phyloP scores from a whole-genome alignment of 306 rosid species.

The Chamaecrista fasciculata region DNA sequence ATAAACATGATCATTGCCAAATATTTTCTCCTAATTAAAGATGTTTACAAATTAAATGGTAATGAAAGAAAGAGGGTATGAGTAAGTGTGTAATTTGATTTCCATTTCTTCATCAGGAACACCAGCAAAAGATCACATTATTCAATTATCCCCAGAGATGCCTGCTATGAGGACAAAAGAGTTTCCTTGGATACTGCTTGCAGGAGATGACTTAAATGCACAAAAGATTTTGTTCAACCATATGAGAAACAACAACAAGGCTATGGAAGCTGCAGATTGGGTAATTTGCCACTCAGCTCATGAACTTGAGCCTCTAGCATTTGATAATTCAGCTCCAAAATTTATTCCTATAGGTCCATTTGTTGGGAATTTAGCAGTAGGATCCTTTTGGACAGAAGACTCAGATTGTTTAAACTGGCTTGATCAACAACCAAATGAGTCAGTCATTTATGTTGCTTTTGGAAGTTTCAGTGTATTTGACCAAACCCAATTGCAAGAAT shows the following conservation, averaged over 20 bases:
- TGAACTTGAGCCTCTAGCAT: slow-evolving; percentile 34
- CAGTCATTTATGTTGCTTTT: slow-evolving; percentile 44
- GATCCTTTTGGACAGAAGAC: slow-evolving; percentile 37
- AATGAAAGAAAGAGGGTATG: too few relatives aligned
- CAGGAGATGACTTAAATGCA: background rate
- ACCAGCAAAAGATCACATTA: slow-evolving; percentile 13
- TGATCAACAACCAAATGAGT: slow-evolving; percentile 19
- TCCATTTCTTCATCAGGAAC: too few relatives aligned
- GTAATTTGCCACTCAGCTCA: slow-evolving; percentile 39
- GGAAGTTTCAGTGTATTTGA: slow-evolving; percentile 31
- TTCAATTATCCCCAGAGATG: slow-evolving; percentile 31
- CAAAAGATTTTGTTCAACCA: slow-evolving; percentile 14
- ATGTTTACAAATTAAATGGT: too few relatives aligned
- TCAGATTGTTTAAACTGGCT: slow-evolving; percentile 39
- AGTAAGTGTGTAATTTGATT: too few relatives aligned
- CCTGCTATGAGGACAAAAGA: slow-evolving; percentile 29
- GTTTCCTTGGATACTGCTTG: background rate
- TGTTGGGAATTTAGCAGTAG: background rate
- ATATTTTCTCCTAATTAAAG: too few relatives aligned
- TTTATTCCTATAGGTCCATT: slow-evolving; percentile 39
- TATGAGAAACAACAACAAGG: background rate
- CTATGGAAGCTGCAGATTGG: slow-evolving; percentile 20
- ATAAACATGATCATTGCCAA: too few relatives aligned
- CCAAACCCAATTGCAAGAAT: slow-evolving; percentile 27
- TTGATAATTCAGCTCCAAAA: slow-evolving; percentile 18